These are phyloP conservation scores for Sclerotinia trifoliorum DNA, from an alignment of 2,329 filamentous ascomycete species.

Conservation along the genomic window DNA sequence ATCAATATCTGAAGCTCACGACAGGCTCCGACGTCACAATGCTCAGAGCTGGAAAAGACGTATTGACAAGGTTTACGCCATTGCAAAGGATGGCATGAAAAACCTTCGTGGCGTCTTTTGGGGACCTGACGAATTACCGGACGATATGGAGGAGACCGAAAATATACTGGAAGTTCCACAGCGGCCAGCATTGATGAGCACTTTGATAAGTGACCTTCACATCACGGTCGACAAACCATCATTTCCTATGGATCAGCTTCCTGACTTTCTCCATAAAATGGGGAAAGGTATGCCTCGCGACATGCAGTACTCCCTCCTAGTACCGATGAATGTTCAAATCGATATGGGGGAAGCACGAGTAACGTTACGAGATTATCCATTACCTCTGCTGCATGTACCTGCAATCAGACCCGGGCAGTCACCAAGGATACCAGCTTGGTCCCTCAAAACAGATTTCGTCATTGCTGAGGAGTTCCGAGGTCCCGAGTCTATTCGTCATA, in stretches of 20 bases:
- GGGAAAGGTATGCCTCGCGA: conserved; percentile 96
- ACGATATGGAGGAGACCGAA: conserved; percentile 80
- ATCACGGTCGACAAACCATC: conserved; percentile 88
- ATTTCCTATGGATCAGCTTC: conserved; percentile 78
- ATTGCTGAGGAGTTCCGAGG: conserved; percentile 91
- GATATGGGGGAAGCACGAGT: conserved; percentile 87
- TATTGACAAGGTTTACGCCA: conserved; percentile 72
- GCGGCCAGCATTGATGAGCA: conserved; percentile 77
- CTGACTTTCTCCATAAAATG: conserved; percentile 79
- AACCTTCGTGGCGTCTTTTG: conserved; percentile 79
- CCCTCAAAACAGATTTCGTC: conserved; percentile 86
- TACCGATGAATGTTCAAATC: conserved; percentile 86
- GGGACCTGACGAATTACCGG: conserved; percentile 75
- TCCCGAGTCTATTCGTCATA: conserved; percentile 73
- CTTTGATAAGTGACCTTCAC: conserved; percentile 79
- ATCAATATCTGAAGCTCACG: conserved; percentile 71
- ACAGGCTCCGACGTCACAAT: conserved; percentile 75
- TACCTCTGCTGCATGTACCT: conserved; percentile 89
- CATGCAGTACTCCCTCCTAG: conserved; percentile 83
- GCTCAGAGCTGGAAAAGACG: conserved; percentile 88
- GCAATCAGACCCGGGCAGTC: conserved; percentile 77
- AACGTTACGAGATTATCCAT: conserved; percentile 87
- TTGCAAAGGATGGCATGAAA: conserved; percentile 70
- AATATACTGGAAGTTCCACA: conserved; percentile 82
- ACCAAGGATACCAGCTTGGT: conserved; percentile 74